phyloP scores from a whole-genome alignment of 331 rosid genomes.

The Quercus tomentella region DNA sequence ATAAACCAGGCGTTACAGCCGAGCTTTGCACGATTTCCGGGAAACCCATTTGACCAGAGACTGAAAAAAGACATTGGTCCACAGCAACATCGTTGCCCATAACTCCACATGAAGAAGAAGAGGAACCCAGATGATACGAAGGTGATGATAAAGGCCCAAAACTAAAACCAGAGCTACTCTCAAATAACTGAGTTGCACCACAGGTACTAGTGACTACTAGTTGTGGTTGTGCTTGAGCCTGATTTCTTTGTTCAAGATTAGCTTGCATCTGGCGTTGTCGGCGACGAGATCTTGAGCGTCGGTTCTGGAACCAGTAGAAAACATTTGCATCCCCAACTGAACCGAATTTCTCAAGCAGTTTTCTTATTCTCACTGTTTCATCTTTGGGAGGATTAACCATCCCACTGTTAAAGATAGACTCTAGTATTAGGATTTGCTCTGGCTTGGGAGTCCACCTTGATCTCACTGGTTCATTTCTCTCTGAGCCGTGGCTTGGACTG shows the following conservation, averaged over 20 bases:
- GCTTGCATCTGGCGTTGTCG: constrained; percentile 90
- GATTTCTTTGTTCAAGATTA: constrained; percentile 37
- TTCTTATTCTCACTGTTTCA: constrained; percentile 75
- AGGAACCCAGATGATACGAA: constrained; percentile 28
- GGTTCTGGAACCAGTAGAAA: constrained; percentile 98
- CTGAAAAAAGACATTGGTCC: constrained; percentile 27
- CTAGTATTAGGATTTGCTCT: constrained; percentile 81
- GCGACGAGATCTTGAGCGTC: constrained; percentile 93
- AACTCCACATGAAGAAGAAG: constrained; percentile 37
- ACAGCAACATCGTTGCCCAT: constrained; percentile 20
- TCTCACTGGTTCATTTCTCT: constrained; percentile 69
- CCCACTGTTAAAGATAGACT: constrained; percentile 97
- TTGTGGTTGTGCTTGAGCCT: constrained; percentile 4
- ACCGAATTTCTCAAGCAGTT: constrained; percentile 83
- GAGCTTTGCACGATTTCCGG: constrained; percentile 51
- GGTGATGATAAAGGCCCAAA: constrained; percentile 18
- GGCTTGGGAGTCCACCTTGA: constrained; percentile 98
- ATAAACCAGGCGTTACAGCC: constrained; percentile 38
- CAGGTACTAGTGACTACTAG: not conserved
- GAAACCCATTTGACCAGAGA: constrained; percentile 49
- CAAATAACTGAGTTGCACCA: constrained; percentile 43
- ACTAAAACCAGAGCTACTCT: constrained; percentile 9
- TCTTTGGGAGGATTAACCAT: constrained; percentile 94
- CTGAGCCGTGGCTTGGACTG: constrained; percentile 34
- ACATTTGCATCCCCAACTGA: constrained; percentile 88